Conservation (phyloP, 2,329 filamentous ascomycete species). For the Fusarium nisikadoi region DNA sequence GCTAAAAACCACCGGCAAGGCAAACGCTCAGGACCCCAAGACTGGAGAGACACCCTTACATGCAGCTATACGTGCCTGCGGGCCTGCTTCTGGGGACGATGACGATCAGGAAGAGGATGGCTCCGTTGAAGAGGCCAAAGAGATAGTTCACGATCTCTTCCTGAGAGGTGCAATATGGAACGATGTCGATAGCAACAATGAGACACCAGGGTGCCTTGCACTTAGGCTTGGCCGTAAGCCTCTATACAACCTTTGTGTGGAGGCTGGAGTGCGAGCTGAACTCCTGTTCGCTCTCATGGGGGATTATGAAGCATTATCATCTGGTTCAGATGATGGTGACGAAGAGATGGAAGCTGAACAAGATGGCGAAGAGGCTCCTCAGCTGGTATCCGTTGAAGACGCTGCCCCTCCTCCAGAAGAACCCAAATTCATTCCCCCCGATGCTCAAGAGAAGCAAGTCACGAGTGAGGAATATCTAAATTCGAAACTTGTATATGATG, state of each 20-base stretch:
- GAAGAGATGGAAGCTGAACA: constrained; percentile 60
- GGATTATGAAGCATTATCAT: constrained; percentile 79
- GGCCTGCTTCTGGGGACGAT: constrained; percentile 50
- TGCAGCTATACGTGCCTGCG: constrained; percentile 84
- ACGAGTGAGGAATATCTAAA: constrained; percentile 76
- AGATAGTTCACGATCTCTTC: constrained; percentile 79
- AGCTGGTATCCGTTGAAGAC: constrained; percentile 45
- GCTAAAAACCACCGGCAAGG: constrained; percentile 68
- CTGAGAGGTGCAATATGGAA: constrained; percentile 97
- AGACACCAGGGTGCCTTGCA: constrained; percentile 93
- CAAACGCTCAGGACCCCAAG: constrained; percentile 84
- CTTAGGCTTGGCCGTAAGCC: constrained; percentile 72
- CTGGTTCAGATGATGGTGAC: constrained; percentile 62
- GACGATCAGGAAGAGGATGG: constrained; percentile 53
- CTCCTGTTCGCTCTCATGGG: constrained; percentile 85
- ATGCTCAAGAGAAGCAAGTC: constrained; percentile 58
- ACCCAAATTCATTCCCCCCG: constrained; percentile 49
- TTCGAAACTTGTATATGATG: constrained; percentile 71
- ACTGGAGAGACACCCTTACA: constrained; percentile 91
- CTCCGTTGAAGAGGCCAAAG: constrained; percentile 69
- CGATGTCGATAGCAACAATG: constrained; percentile 84
- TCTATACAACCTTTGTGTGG: constrained; percentile 85
- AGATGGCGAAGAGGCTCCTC: constrained; percentile 52
- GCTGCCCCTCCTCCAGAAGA: constrained; percentile 46
- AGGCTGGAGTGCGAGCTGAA: constrained; percentile 91